Conservation (phyloP, 768 basidiomycete species). For the Pulveroboletus ravenelii region DNA sequence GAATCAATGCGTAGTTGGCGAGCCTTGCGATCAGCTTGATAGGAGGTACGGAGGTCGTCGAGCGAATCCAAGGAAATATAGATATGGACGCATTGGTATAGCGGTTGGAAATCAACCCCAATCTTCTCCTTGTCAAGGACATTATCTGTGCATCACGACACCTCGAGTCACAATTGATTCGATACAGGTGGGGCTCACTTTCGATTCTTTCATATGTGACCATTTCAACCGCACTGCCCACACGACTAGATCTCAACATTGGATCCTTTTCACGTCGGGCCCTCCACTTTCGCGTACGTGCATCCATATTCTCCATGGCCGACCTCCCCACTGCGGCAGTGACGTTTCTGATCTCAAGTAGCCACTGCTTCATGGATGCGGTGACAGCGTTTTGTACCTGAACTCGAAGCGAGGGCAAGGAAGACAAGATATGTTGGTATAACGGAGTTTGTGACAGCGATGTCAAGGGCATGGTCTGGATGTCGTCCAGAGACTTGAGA, state of each 20-base stretch:
- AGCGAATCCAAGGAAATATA: conserved; percentile 89
- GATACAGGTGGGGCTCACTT: conserved; percentile 50
- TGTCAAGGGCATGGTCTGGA: conserved; percentile 83
- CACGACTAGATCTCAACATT: conserved; percentile 65
- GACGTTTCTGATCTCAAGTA: conserved; percentile 88
- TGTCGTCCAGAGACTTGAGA: conserved; percentile 87
- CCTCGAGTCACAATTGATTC: conserved; percentile 5
- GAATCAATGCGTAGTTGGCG: neutral
- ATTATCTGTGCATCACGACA: conserved; percentile 51
- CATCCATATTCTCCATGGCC: conserved; percentile 88
- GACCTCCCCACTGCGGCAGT: conserved; percentile 81
- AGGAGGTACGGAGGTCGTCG: conserved; percentile 83
- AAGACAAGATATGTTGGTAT: conserved; percentile 86
- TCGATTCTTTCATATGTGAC: conserved; percentile 93
- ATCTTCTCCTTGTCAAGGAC: conserved; percentile 88
- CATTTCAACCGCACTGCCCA: conserved; percentile 89
- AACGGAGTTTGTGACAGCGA: conserved; percentile 90
- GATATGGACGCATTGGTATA: conserved; percentile 97
- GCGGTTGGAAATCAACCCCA: conserved; percentile 87
- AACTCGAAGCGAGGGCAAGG: conserved; percentile 81
- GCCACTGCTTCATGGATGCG: conserved; percentile 93
- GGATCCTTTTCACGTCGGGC: conserved; percentile 79
- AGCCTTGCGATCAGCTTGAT: conserved; percentile 96
- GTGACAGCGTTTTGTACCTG: conserved; percentile 94
- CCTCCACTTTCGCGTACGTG: conserved; percentile 78